phyloP scores from a whole-genome alignment of 2,329 filamentous ascomycete species.

The Didymella arachidicola region DNA sequence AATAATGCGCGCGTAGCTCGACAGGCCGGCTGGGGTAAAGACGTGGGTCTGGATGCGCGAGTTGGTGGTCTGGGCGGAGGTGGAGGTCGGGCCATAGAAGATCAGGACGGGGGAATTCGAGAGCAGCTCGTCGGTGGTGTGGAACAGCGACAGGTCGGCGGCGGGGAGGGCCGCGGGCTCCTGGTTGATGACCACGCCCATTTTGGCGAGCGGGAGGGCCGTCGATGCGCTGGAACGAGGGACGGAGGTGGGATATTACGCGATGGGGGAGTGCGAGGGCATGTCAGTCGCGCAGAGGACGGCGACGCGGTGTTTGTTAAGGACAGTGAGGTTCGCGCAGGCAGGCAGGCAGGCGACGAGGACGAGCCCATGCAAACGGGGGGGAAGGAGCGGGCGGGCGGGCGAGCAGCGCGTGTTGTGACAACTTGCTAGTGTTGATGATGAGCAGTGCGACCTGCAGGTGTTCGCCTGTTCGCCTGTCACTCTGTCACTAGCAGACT shows the following conservation, averaged over 20 bases:
- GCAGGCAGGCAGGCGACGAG: not conserved
- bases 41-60: slow-evolving; percentile 95
- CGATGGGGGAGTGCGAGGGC: slow-evolving; percentile 16
- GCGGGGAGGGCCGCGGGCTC: slow-evolving; percentile 78
- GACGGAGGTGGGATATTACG: slow-evolving; percentile 30
- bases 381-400: slow-evolving; percentile 16
- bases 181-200: slow-evolving; percentile 79
- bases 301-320: slow-evolving; percentile 14
- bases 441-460: slow-evolving; percentile 6
- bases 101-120: slow-evolving; percentile 83
- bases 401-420: slow-evolving; percentile 8
- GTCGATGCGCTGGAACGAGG: slow-evolving; percentile 40
- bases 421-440: slow-evolving; percentile 15
- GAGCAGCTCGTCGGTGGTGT: slow-evolving; percentile 83
- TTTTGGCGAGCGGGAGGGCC: slow-evolving; percentile 54
- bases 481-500: not conserved
- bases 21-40: slow-evolving; percentile 86
- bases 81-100: slow-evolving; percentile 92
- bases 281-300: slow-evolving; percentile 17
- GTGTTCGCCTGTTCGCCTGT: slow-evolving; percentile 19
- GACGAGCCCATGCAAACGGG: slow-evolving; percentile 9
- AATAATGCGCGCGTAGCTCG: slow-evolving; percentile 88
- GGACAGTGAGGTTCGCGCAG: slow-evolving; percentile 5
- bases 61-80: slow-evolving; percentile 85
- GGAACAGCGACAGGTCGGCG: slow-evolving; percentile 85